Evolutionary conservation across 2,329 filamentous ascomycete genomes (phyloP), one percentile per base, ranked within the genome.

Genomic region (Hypoxylon sp.): DNA sequence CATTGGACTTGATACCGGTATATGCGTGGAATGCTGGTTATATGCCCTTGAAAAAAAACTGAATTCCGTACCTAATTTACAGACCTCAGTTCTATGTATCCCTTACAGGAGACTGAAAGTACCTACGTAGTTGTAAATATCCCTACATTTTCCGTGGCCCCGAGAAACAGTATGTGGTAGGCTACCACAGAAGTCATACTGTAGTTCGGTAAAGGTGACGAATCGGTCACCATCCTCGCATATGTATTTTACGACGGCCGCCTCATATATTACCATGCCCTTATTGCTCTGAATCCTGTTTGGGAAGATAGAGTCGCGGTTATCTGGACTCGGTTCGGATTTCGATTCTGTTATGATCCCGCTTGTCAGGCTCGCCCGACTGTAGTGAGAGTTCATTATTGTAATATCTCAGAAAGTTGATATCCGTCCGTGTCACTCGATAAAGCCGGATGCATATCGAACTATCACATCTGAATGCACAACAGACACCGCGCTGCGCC

Each of bases 381-480:
- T 37, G 6, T 29, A 39, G 29, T 19, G 29, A 17, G 5, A 42
- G n/a, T 11, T 47, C 47, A 9, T 11, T n/a, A 48, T 57, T 66
- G 29, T 54, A 31, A 66, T 47, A 22, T 22, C 57, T 44, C 52
- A 48, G 9, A 52, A 57, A 51, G 35, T 9, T 37, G 46, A 8
- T n/a, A 52, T 26, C 5, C 13, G 60, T 42, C 54, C 50, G 31
- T 55, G 44, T 58, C 53, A 46, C 22, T n/a, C n/a, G 33, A 35
- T 24, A 57, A 58, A 19, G 19, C n/a, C 39, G 11, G 22, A 31
- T 51, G 42, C 29, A 56, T 37, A 31, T 22, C 2, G 14, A 47
- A n/a, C 13, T 47, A 35, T 55, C 26, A 44, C 29, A 29, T 55
- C 22, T 46, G 19, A 14, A 17, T 24, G 31, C 29, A 17, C 17